phyloP scores from a whole-genome alignment of 352 stramenopile genomes.

The Phytophthora sp. region DNA sequence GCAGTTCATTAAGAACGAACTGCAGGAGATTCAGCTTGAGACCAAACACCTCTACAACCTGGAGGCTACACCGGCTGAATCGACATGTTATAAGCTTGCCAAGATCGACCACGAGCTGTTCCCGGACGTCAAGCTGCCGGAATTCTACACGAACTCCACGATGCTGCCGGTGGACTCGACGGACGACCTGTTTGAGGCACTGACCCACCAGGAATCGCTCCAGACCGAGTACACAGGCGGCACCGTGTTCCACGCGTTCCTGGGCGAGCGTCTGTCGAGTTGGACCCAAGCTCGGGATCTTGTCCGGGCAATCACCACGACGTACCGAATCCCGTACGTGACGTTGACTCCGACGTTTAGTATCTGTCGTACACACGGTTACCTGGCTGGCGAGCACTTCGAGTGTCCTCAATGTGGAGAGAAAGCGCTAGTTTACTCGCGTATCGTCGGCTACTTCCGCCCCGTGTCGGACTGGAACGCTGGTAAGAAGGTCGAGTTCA shows the following conservation, averaged over 20 bases:
- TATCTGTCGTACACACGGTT: slow-evolving; percentile 37
- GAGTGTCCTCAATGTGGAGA: slow-evolving; percentile 38
- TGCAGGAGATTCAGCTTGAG: slow-evolving; percentile 39
- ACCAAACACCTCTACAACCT: slow-evolving; percentile 42
- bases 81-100: slow-evolving; percentile 41
- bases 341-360: slow-evolving; percentile 39
- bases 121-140: slow-evolving; percentile 22
- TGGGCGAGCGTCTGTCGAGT: slow-evolving; percentile 38
- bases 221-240: slow-evolving; percentile 42
- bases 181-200: slow-evolving; percentile 35
- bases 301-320: slow-evolving; percentile 33
- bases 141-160: slow-evolving; percentile 44
- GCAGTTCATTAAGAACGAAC: slow-evolving; percentile 39
- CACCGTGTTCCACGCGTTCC: slow-evolving; percentile 41
- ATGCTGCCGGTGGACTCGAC: slow-evolving; percentile 42
- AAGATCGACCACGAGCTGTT: slow-evolving; percentile 40
- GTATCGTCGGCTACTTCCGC: slow-evolving; percentile 43
- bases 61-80: slow-evolving; percentile 40
- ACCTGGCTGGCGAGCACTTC: slow-evolving; percentile 37
- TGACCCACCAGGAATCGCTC: slow-evolving; percentile 38
- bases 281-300: slow-evolving; percentile 40
- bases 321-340: slow-evolving; percentile 38
- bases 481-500: slow-evolving; percentile 43
- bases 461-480: slow-evolving; percentile 39
- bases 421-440: slow-evolving; percentile 35